phyloP scores from a whole-genome alignment of 2,329 filamentous ascomycete genomes.

The Xylariales sp. region DNA sequence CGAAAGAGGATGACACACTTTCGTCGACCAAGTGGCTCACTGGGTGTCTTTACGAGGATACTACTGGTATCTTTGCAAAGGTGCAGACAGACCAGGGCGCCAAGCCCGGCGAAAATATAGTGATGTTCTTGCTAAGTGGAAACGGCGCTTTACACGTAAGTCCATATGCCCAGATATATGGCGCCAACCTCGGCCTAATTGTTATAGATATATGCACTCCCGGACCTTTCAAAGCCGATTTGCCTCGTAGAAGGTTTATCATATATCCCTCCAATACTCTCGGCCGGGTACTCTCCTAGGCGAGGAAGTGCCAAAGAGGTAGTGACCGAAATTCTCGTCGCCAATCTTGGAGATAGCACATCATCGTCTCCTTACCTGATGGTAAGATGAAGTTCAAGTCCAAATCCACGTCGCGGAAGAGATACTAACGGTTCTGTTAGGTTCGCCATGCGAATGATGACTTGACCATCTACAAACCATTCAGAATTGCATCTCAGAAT shows the following conservation, averaged over 20 bases:
- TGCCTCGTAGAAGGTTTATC: slow-evolving; percentile 74
- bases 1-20: slow-evolving; percentile 54
- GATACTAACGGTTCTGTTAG: no score
- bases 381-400: slow-evolving; percentile 42
- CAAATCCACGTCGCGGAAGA: no score
- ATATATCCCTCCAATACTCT: slow-evolving; percentile 73
- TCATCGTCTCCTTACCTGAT: slow-evolving; percentile 74
- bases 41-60: slow-evolving; percentile 78
- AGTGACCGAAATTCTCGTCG: slow-evolving; percentile 75
- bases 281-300: slow-evolving; percentile 64
- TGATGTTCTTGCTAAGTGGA: slow-evolving; percentile 73
- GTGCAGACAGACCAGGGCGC: slow-evolving; percentile 31
- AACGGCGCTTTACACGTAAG: slow-evolving; percentile 72
- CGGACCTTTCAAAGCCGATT: slow-evolving; percentile 65
- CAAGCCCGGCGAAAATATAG: slow-evolving; percentile 44
- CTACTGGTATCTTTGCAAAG: slow-evolving; percentile 48
- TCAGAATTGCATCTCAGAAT: slow-evolving; percentile 42
- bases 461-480: slow-evolving; percentile 81
- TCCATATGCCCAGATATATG: no score
- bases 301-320: slow-evolving; percentile 68
- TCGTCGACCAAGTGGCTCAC: slow-evolving; percentile 70
- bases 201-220: slow-evolving; percentile 69
- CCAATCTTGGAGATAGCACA: slow-evolving; percentile 75
- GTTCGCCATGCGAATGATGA: slow-evolving; percentile 77
- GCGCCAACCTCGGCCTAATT: no score